Percentiles rank a stretch among this genome's conserved stretches.
phyloP scores from a whole-genome alignment of 306 rosid species.

The Acacia confusa region DNA sequence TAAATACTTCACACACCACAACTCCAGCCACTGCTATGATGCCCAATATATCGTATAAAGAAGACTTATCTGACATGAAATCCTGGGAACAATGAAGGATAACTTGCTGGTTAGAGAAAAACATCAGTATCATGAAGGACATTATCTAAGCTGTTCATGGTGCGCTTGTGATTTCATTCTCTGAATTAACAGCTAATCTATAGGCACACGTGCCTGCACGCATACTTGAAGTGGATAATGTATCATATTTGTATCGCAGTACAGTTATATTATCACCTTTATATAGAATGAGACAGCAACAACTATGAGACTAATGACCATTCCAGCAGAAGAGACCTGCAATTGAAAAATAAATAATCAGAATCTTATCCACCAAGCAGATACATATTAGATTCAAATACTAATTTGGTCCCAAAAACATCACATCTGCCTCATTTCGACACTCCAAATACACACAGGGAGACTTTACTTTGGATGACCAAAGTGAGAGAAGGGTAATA shows the following conservation, averaged over 20 bases:
- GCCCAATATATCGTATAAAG: constrained; percentile 50
- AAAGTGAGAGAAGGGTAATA: neutral
- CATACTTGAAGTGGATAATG: neutral
- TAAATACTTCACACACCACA: constrained; percentile 61
- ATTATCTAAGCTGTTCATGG: neutral
- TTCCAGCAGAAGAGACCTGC: constrained; percentile 82
- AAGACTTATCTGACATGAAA: constrained; percentile 42
- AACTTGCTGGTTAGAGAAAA: neutral
- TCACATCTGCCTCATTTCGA: neutral
- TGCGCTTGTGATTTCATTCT: neutral
- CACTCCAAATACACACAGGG: neutral
- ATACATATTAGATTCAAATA: neutral
- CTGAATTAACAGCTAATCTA: neutral
- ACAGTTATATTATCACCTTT: constrained; percentile 51
- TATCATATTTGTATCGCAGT: neutral
- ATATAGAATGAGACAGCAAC: constrained; percentile 73
- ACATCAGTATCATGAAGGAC: constrained; percentile 19
- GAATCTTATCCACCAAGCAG: constrained; percentile 21
- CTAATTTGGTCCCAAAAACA: neutral
- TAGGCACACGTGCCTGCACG: neutral
- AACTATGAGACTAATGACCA: constrained; percentile 69
- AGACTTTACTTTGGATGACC: neutral
- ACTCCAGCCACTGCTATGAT: constrained; percentile 72
- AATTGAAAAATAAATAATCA: constrained; percentile 30
- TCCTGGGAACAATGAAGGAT: constrained; percentile 48